These are phyloP conservation scores for Diversispora eburnea DNA, from an alignment of 192 early-diverging fungal species.

Conservation along the genomic window DNA sequence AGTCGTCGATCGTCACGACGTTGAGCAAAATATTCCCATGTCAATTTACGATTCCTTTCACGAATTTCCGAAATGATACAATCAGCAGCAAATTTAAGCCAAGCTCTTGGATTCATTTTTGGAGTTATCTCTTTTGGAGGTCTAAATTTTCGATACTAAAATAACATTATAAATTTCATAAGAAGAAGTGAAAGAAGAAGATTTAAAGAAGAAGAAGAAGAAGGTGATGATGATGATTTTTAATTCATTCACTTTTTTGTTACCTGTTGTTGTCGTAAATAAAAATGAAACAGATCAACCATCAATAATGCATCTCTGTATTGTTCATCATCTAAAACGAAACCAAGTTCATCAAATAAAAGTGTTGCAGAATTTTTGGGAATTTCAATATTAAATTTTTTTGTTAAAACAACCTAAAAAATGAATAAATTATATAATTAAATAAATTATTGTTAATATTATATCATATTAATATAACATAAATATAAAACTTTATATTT, in stretches of 20 bases:
- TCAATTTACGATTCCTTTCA: conserved; percentile 77
- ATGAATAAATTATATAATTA: neutral
- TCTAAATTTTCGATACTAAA: conserved; percentile 76
- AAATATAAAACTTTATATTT: neutral
- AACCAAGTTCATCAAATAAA: conserved; percentile 89
- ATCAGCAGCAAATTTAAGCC: conserved; percentile 74
- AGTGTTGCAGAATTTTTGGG: conserved; percentile 64
- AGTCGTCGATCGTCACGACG: conserved; percentile 73
- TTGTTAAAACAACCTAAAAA: conserved; percentile 69
- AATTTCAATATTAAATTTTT: conserved; percentile 51
- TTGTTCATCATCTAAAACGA: conserved; percentile 87
- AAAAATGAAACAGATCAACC: conserved; percentile 78
- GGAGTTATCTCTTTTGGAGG: conserved; percentile 82
- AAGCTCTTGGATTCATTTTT: conserved; percentile 75
- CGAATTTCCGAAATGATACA: conserved; percentile 86
- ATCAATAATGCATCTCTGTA: conserved; percentile 78
- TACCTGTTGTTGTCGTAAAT: conserved; percentile 71
- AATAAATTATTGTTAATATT: neutral
- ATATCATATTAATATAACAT: neutral
- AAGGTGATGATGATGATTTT: neutral
- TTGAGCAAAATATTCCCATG: conserved; percentile 78
- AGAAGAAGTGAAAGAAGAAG: too few relatives aligned
- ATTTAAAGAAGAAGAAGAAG: too few relatives aligned
- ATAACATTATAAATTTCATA: neutral
- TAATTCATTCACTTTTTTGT: neutral